These are phyloP conservation scores for Pilaira anomala DNA, from an alignment of 192 early-diverging fungal species.

Conservation along the genomic window DNA sequence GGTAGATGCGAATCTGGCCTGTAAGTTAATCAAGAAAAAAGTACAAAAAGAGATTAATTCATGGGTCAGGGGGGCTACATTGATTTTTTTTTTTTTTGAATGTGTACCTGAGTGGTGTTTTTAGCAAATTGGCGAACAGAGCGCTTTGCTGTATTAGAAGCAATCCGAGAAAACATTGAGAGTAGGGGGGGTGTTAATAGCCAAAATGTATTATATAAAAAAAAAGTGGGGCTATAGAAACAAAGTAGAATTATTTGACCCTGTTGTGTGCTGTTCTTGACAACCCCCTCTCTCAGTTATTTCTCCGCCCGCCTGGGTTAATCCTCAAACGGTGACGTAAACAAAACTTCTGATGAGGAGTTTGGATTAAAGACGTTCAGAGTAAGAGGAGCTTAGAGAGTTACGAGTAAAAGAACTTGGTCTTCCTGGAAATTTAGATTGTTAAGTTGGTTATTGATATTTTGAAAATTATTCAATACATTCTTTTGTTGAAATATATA, in stretches of 20 bases:
- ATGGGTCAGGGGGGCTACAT: not conserved
- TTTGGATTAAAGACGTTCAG: too few species aligned
- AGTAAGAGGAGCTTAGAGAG: too few species aligned
- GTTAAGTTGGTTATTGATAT: too few species aligned
- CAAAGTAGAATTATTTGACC: not conserved
- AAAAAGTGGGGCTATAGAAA: conserved; percentile 5
- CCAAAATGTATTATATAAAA: conserved; percentile 1
- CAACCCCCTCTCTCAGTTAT: not conserved
- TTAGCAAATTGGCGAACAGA: conserved; percentile 31
- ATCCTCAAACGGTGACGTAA: conserved; percentile 5
- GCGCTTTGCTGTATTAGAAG: conserved; percentile 35
- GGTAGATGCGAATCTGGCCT: conserved; percentile 39
- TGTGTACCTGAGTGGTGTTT: conserved; percentile 17
- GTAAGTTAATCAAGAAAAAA: conserved; percentile 13
- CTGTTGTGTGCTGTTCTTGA: conserved; percentile 6
- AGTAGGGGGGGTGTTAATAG: conserved; percentile 17
- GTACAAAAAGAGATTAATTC: not conserved
- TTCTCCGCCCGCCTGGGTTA: not conserved
- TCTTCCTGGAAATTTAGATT: too few species aligned
- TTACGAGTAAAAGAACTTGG: too few species aligned
- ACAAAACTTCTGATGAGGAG: too few species aligned
- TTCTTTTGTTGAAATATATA: too few species aligned
- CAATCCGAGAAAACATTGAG: conserved; percentile 41
- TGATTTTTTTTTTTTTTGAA: conserved; percentile 5
- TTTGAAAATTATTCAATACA: too few species aligned